Evolutionary conservation across 129 eudicot genomes (phyloP), one percentile per base, ranked within the genome.

Genomic region (carrot (Daucus carota)): DNA sequence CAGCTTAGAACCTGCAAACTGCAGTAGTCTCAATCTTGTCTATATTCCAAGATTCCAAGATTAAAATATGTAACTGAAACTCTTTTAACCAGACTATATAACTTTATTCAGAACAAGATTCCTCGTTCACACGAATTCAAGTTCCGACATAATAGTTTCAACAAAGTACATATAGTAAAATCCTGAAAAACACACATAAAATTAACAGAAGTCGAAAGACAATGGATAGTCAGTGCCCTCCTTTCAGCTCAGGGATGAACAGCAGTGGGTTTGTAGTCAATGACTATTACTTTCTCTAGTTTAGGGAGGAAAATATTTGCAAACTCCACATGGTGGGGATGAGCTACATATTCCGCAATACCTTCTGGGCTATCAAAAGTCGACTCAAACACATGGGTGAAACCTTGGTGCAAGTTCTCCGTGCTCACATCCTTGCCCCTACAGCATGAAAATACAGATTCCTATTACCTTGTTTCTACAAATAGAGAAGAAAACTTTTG

Each of bases 391-490:
- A 93, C 83, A 62, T 93, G 98, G 80, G 96, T 93, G 83, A 90
- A 93, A 57, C 98, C 98, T 81, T 93, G 98, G 70, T 93, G 95
- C 77, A 88, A 24, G 83, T 90, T 90, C 79, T 93, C 98, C 42
- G 80, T 34, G 84, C 98, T 93, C 83, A 90, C 92, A 85, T 93
- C 95, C 57, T 82, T 87, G 65, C 98, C 98, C 98, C 98, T 93
- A 88, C 72, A 45, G 73, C 69, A 80, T 65, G 75, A 67, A 34
- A 71, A 67, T 28, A 72, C 46, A 28, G 28, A 45, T 31, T 65
- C 40, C n/a, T 28, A 13, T 65, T 31, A 57, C 29, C 13, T 28
- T 0, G 70, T 15, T 28, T 32, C 41, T 6, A 31, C 41, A 65
- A 33, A 34, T 7, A 67, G 15, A 34, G 4, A 17, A 15, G 72